Percentiles rank a stretch among this genome's conserved stretches.
Conservation (phyloP, 768 basidiomycete species). For the Termitomyces heimii region DNA sequence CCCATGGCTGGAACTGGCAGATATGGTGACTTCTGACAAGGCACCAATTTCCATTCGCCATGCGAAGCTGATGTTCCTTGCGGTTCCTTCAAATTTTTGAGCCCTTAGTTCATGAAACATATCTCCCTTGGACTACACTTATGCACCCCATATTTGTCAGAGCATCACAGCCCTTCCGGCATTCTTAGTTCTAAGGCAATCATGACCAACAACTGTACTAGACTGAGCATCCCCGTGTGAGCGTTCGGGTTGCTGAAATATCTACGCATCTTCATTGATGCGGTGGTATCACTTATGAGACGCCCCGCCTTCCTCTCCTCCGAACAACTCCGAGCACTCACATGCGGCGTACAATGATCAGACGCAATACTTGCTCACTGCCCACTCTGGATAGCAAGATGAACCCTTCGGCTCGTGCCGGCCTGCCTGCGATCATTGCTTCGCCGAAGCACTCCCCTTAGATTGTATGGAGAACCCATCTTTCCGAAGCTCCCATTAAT, state of each 20-base stretch:
- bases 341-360: background rate
- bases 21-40: too few species aligned
- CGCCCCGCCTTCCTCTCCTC: background rate
- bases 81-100: too few species aligned
- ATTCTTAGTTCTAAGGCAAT: background rate
- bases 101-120: background rate
- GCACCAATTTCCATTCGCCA: too few species aligned
- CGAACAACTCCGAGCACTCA: background rate
- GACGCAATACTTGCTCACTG: background rate
- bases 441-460: background rate
- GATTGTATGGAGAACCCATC: background rate
- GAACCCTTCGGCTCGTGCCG: background rate
- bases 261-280: background rate
- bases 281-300: background rate
- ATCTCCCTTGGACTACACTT: background rate
- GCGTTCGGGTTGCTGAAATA: background rate
- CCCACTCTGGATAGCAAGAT: background rate
- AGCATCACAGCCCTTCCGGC: background rate
- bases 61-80: too few species aligned
- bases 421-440: background rate
- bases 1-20: background rate
- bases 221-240: background rate
- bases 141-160: too few species aligned
- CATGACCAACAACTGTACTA: background rate
- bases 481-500: background rate